These are phyloP conservation scores for Lactarius evosmus DNA, from an alignment of 768 basidiomycete genomes.

Conservation along the genomic window DNA sequence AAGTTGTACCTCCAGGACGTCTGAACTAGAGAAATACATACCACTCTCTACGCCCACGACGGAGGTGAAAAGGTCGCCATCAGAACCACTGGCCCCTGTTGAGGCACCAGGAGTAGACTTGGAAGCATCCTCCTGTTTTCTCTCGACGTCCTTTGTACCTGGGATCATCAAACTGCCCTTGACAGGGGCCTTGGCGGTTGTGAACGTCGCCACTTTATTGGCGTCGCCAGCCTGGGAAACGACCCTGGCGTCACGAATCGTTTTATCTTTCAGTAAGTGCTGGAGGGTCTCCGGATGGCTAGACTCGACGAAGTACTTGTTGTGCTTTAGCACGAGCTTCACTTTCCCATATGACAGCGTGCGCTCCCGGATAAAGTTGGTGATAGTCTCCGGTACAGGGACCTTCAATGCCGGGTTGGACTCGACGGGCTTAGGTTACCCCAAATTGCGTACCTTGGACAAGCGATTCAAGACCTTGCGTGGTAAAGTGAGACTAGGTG, in stretches of 20 bases:
- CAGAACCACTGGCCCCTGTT: constrained; percentile 38
- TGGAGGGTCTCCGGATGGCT: constrained; percentile 92
- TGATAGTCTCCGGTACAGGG: constrained; percentile 85
- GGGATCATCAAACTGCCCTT: constrained; percentile 83
- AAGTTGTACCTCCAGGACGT: constrained; percentile 6
- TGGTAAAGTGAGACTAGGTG: constrained; percentile 36
- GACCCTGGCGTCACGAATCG: constrained; percentile 82
- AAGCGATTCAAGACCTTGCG: constrained; percentile 72
- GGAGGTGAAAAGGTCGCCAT: constrained; percentile 86
- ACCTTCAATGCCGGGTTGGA: constrained; percentile 50
- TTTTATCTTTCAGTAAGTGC: constrained; percentile 76
- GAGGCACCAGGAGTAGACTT: constrained; percentile 34
- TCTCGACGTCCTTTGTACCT: constrained; percentile 72
- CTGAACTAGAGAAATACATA: constrained; percentile 36
- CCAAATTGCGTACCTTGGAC: constrained; percentile 57
- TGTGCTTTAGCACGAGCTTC: constrained; percentile 96
- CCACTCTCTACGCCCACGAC: constrained; percentile 94
- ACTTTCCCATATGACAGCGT: constrained; percentile 98
- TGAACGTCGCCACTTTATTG: constrained; percentile 72
- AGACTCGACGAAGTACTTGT: constrained; percentile 96
- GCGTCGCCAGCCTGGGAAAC: constrained; percentile 68
- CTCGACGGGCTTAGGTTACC: background rate
- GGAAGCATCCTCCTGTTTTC: constrained; percentile 61
- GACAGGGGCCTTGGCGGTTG: constrained; percentile 76
- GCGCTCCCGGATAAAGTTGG: constrained; percentile 84